Conservation (phyloP, 176 grass and related monocot genomes). For the Oryza coarctata region DNA sequence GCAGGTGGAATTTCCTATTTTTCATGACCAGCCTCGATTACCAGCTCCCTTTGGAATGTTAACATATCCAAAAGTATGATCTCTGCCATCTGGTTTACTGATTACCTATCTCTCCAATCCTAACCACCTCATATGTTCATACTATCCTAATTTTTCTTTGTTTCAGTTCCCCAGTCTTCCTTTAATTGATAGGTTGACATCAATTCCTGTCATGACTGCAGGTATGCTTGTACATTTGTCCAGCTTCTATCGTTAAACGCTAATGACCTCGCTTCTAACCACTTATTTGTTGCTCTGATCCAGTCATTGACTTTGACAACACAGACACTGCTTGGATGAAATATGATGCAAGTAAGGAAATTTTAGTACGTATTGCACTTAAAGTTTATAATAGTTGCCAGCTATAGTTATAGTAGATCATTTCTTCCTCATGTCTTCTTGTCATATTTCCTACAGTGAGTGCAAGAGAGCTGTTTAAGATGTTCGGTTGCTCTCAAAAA, state of each 20-base stretch:
- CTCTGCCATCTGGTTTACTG: neutral
- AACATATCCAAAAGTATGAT: constrained; percentile 71
- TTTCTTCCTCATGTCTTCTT: neutral
- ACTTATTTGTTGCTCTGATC: constrained; percentile 38
- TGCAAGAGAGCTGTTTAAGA: constrained; percentile 84
- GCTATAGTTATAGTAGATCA: constrained; percentile 3
- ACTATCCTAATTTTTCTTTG: constrained; percentile 28
- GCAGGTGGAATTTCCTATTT: constrained; percentile 80
- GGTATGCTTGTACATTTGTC: constrained; percentile 47
- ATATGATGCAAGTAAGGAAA: constrained; percentile 78
- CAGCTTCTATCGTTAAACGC: neutral
- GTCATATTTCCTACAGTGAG: constrained; percentile 66
- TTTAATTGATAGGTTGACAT: constrained; percentile 78
- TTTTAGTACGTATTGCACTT: constrained; percentile 17
- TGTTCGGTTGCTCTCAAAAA: constrained; percentile 71
- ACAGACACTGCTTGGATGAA: constrained; percentile 86
- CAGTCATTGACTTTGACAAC: constrained; percentile 92
- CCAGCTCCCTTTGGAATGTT: constrained; percentile 78
- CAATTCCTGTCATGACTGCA: constrained; percentile 77
- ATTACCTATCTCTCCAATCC: constrained; percentile 15
- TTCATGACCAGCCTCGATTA: constrained; percentile 62
- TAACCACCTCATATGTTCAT: neutral
- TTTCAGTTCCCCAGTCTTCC: constrained; percentile 76
- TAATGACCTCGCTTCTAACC: constrained; percentile 34
- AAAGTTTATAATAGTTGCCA: neutral